A percentile compares a stretch with the other conserved stretches of the same genome.
Evolutionary conservation across 164 flowering plant genomes (phyloP).

Genomic region (Magnolia changhungtana): DNA sequence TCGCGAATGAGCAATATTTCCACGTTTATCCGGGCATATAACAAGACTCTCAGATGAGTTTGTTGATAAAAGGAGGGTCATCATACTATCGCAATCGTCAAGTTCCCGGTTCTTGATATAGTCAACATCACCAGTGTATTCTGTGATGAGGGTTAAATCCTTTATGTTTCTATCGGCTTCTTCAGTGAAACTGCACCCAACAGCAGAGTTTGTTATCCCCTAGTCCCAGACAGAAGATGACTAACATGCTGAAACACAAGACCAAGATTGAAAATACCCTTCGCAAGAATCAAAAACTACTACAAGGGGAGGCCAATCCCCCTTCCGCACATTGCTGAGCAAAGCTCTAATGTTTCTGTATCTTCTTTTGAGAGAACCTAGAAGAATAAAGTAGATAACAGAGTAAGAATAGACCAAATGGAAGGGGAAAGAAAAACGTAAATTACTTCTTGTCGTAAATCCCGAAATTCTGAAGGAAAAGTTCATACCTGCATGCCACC

Average conservation of each 20-base stretch:
- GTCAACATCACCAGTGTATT: conserved; percentile 75
- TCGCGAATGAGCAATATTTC: conserved; percentile 79
- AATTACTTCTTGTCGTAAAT: background rate
- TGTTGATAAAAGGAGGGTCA: conserved; percentile 60
- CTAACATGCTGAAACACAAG: background rate
- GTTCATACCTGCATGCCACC: conserved; percentile 76
- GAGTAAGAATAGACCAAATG: background rate
- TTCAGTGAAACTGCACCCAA: conserved; percentile 55
- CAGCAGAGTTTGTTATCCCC: background rate
- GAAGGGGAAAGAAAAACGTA: too few species aligned
- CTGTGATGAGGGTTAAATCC: conserved; percentile 64
- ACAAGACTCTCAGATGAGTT: conserved; percentile 57
- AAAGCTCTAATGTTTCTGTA: conserved; percentile 48
- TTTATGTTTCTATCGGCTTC: conserved; percentile 65
- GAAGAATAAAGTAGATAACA: conserved; percentile 1
- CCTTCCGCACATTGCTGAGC: conserved; percentile 50
- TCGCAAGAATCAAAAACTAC: conserved; percentile 60
- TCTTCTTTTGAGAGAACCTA: conserved; percentile 70
- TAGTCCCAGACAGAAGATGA: background rate
- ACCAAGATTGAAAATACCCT: conserved; percentile 45
- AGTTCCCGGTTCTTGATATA: conserved; percentile 57
- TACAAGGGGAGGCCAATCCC: conserved; percentile 69
- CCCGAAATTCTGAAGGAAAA: background rate
- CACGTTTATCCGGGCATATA: conserved; percentile 69
- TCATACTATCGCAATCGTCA: conserved; percentile 75